phyloP scores from a whole-genome alignment of 1,284 basidiomycete species.

The Leucoagaricus sp. region DNA sequence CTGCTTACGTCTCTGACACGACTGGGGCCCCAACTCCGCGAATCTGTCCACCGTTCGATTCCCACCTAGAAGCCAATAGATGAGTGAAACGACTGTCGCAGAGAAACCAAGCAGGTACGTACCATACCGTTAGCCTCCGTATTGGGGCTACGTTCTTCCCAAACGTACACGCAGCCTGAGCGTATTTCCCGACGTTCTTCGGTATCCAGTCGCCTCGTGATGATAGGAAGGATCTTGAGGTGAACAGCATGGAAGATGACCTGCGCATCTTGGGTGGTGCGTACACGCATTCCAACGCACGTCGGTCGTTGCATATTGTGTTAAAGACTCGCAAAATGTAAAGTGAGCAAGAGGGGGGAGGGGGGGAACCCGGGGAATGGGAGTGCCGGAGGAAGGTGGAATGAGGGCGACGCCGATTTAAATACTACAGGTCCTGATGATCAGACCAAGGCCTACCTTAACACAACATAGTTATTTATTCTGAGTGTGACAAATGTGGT shows the following conservation, averaged over 20 bases:
- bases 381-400: slow-evolving; percentile 2
- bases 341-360: not conserved
- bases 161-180: slow-evolving; percentile 78
- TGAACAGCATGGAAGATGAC: slow-evolving; percentile 76
- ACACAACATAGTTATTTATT: slow-evolving; percentile 13
- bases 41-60: slow-evolving; percentile 81
- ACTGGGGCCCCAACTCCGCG: slow-evolving; percentile 78
- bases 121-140: slow-evolving; percentile 64
- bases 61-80: slow-evolving; percentile 47
- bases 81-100: slow-evolving; percentile 2
- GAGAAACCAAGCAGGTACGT: slow-evolving; percentile 26
- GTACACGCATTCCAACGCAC: slow-evolving; percentile 40
- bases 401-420: not conserved
- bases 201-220: slow-evolving; percentile 72
- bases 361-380: not conserved
- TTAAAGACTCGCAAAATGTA: not conserved
- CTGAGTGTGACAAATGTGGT: slow-evolving; percentile 6
- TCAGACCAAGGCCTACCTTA: slow-evolving; percentile 13
- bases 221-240: slow-evolving; percentile 62
- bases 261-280: slow-evolving; percentile 67
- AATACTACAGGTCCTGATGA: slow-evolving; percentile 10
- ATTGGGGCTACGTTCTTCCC: slow-evolving; percentile 78
- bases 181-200: slow-evolving; percentile 64
- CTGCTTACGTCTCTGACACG: slow-evolving; percentile 68
- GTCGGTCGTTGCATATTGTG: slow-evolving; percentile 43